Percentiles rank a stretch among this genome's conserved stretches.
Evolutionary conservation across 805 yeast genomes (phyloP).

Genomic region (Schwanniomyces sp.): DNA sequence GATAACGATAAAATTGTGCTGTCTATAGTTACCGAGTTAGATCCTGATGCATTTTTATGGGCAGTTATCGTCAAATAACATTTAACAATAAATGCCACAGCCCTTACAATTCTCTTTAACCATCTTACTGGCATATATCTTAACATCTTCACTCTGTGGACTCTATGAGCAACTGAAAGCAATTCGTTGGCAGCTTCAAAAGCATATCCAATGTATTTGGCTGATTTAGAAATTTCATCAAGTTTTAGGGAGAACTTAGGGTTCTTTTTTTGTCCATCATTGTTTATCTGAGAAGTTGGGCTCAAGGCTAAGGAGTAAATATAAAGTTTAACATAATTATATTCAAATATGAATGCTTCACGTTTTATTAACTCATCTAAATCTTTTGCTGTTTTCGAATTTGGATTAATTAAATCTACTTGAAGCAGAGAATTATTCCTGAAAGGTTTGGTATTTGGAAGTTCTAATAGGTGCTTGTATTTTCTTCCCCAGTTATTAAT

Average conservation of each 20-base stretch:
- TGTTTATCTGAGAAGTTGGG: conserved; percentile 26
- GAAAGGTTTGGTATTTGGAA: conserved; percentile 42
- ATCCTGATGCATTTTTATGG: conserved; percentile 27
- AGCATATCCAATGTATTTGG: conserved; percentile 79
- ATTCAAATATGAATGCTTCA: conserved; percentile 79
- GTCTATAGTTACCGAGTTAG: conserved; percentile 19
- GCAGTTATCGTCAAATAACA: conserved; percentile 69
- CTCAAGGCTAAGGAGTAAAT: conserved; percentile 80
- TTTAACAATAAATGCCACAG: conserved; percentile 88
- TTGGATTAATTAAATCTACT: conserved; percentile 20
- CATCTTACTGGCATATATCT: conserved; percentile 89
- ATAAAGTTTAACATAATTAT: conserved; percentile 79
- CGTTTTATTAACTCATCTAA: conserved; percentile 49
- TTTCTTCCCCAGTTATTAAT: conserved; percentile 75
- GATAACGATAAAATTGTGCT: conserved; percentile 57
- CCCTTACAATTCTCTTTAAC: conserved; percentile 81
- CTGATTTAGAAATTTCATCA: conserved; percentile 70
- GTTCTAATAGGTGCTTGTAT: conserved; percentile 55
- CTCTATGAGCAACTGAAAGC: conserved; percentile 65
- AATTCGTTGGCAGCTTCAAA: conserved; percentile 82
- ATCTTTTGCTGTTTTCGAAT: conserved; percentile 38
- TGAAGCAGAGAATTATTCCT: conserved; percentile 25
- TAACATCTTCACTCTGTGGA: conserved; percentile 62
- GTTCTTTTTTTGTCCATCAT: conserved; percentile 13
- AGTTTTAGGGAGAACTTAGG: conserved; percentile 43